Conservation (phyloP, 345 rosid genomes). For the rapeseed (Brassica napus) region Da-Ae NC_063436.1:31487501-31488000, state of each 20-base stretch:
- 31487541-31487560: slow-evolving; percentile 28
- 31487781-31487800: slow-evolving; percentile 41
- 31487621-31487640: slow-evolving; percentile 1
- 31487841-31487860: slow-evolving; percentile 1
- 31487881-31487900: not conserved
- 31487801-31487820: slow-evolving; percentile 42
- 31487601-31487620: slow-evolving; percentile 30
- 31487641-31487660: slow-evolving; percentile 17
- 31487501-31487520: slow-evolving; percentile 62
- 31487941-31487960: not conserved
- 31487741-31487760: not conserved
- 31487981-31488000: not conserved
- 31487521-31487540: slow-evolving; percentile 36
- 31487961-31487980: not conserved
- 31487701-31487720: no score
- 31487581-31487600: not conserved
- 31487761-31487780: not conserved
- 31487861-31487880: slow-evolving; percentile 1
- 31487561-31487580: slow-evolving; percentile 23
- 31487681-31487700: no score
- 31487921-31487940: slow-evolving; percentile 32
- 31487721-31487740: slow-evolving; percentile 29
- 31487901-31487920: not conserved
- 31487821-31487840: slow-evolving; percentile 33
- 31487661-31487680: slow-evolving; percentile 22